Evolutionary conservation across 352 stramenopile species (phyloP).

Genomic region (Phytophthora sansomeana): DNA sequence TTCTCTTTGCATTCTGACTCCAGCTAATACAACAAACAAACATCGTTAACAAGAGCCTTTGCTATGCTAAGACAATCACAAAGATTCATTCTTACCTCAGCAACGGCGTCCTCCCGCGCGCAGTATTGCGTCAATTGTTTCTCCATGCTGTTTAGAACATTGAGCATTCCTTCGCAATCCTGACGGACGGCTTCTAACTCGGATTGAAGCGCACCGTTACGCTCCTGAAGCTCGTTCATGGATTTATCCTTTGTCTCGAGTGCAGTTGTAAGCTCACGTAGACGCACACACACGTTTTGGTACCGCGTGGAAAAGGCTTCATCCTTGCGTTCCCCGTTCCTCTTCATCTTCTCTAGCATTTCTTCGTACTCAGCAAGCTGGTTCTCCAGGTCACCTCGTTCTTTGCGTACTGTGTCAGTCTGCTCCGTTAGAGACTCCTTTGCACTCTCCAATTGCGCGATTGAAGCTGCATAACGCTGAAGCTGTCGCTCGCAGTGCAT

Average conservation of each 20-base stretch:
- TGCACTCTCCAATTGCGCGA: conserved; percentile 70
- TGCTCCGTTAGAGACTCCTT: conserved; percentile 56
- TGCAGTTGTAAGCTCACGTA: conserved; percentile 67
- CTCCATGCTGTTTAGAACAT: conserved; percentile 86
- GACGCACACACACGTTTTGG: conserved; percentile 70
- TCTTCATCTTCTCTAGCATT: conserved; percentile 69
- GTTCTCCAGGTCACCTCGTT: conserved; percentile 48
- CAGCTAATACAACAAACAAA: conserved; percentile 44
- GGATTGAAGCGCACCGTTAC: conserved; percentile 38
- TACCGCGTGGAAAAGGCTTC: conserved; percentile 68
- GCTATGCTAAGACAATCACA: not conserved
- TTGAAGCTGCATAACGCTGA: conserved; percentile 68
- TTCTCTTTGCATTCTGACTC: conserved; percentile 76
- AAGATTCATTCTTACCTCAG: conserved; percentile 49
- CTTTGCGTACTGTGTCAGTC: conserved; percentile 40
- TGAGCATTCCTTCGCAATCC: conserved; percentile 86
- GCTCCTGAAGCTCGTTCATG: conserved; percentile 64
- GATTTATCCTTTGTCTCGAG: conserved; percentile 65
- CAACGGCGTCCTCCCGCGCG: conserved; percentile 72
- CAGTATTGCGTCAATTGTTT: conserved; percentile 85
- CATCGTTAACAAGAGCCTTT: not conserved
- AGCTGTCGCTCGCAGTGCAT: conserved; percentile 70
- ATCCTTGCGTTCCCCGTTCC: conserved; percentile 64
- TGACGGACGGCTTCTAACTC: conserved; percentile 77
- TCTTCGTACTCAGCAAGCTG: conserved; percentile 71